Conservation (phyloP, 179 eudicot species). For the Beta lomatogona region DNA sequence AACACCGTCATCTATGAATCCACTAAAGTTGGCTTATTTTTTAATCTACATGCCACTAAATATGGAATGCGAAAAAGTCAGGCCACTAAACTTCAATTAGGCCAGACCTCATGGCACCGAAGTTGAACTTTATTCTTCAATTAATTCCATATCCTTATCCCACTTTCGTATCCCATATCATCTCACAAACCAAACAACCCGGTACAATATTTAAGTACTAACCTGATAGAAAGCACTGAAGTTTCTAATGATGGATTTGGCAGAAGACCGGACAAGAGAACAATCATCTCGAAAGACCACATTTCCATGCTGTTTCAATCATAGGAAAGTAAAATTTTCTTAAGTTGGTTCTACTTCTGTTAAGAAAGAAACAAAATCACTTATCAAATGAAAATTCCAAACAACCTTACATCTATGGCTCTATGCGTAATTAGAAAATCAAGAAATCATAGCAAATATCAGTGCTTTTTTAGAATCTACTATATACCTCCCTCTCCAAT, state of each 20-base stretch:
- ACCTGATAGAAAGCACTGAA: slow-evolving; percentile 86
- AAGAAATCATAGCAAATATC: background rate
- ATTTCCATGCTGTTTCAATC: slow-evolving; percentile 54
- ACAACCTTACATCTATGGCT: background rate
- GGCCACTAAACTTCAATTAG: too few species aligned
- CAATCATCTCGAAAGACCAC: slow-evolving; percentile 91
- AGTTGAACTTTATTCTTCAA: too few species aligned
- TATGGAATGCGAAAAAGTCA: too few species aligned
- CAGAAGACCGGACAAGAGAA: slow-evolving; percentile 77
- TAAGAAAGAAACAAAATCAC: background rate
- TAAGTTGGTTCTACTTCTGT: background rate
- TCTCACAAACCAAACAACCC: too few species aligned
- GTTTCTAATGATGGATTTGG: slow-evolving; percentile 81
- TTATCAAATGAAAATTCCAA: background rate
- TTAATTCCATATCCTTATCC: too few species aligned
- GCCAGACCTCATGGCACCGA: too few species aligned
- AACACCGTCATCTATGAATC: too few species aligned
- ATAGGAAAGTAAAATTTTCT: background rate
- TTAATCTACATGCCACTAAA: too few species aligned
- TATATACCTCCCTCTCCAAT: too few species aligned
- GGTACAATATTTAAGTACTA: background rate
- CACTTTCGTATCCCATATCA: too few species aligned
- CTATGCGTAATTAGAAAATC: background rate
- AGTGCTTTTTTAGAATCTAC: too few species aligned
- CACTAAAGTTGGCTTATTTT: too few species aligned